Base-by-base conservation (phyloP, 192 early-diverging fungal genomes). In the Mortierella alpina region DNA sequence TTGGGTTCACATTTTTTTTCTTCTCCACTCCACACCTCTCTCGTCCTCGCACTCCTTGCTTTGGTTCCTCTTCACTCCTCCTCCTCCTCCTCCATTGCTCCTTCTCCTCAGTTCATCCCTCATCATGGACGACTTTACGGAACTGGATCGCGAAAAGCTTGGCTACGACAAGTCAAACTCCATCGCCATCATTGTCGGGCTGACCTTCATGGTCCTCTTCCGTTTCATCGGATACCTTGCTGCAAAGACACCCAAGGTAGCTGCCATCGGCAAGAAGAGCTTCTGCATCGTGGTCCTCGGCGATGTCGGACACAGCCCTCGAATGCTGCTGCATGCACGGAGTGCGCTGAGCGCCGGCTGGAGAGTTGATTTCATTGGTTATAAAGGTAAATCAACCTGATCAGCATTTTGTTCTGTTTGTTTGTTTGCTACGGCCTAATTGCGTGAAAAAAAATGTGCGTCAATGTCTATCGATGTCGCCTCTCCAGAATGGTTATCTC, bases 271-370 rank as follows among this genome's bases (percentile, higher is more conserved):
- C 44, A 80, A 63, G 59, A 62, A 42, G 8, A 60, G 65, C 15
- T 68, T 80, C 70, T 80, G 77, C 22, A 48, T 91, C 40, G 82
- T 96, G 9, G 95, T 96, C 5, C 82, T 96, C 23, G 95, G 95
- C 6, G 95, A 96, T 62, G 89, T 96, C 77, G 94, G 94, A 7
- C 85, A 93, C 57, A 94, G 93, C 14, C 96, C 97, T 13, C 90
- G 96, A n/a, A 98, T 96, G 92, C 89, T 93, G 63, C 91, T 95
- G 69, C 97, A 99, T 81, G 95, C 95, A 48, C 68, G 93, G 8
- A 93, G 93, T 31, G 85, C 97, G 49, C 89, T 91, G 7, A 69
- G 83, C 45, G 84, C 83, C 5, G 93, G 93, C 2, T 90, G 87
- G 63, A 67, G 54, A n/a, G 95, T 98, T 15, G 89, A 95, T 70